Percentiles rank a stretch among this genome's conserved stretches.
phyloP scores from a whole-genome alignment of 257 asterid species.

The Scutellaria galericulata region DNA sequence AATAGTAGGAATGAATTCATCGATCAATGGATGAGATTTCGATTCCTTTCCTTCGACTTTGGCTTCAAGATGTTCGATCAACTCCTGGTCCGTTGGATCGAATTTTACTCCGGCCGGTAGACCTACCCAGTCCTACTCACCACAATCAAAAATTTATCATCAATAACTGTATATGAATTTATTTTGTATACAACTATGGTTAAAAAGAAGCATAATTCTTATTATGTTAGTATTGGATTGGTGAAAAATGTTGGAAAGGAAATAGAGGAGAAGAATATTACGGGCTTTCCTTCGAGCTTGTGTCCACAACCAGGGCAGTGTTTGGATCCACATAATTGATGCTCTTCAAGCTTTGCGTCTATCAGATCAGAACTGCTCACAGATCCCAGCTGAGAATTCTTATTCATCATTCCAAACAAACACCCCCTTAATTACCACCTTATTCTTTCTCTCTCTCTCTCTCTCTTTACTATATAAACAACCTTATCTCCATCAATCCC shows the following conservation, averaged over 20 bases:
- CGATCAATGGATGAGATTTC: slow-evolving; percentile 94
- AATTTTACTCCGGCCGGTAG: slow-evolving; percentile 98
- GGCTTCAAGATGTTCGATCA: slow-evolving; percentile 96
- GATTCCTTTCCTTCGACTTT: slow-evolving; percentile 78
- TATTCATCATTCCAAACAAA: slow-evolving; percentile 54
- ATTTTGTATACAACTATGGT: neutral
- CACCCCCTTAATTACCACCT: neutral
- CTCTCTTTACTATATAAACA: neutral
- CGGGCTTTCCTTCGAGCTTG: slow-evolving; percentile 92
- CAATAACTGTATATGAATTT: neutral
- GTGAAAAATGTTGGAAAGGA: neutral
- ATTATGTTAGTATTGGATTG: slow-evolving; percentile 30
- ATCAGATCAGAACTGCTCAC: slow-evolving; percentile 87
- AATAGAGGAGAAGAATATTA: slow-evolving; percentile 39
- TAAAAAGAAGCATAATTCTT: slow-evolving; percentile 35
- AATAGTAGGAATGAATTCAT: slow-evolving; percentile 58
- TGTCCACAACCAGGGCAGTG: slow-evolving; percentile 99
- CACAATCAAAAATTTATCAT: no score
- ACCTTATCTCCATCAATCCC: slow-evolving; percentile 23
- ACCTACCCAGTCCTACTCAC: slow-evolving; percentile 89
- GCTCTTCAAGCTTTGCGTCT: slow-evolving; percentile 96
- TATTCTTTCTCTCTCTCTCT: neutral
- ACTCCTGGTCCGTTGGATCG: slow-evolving; percentile 98
- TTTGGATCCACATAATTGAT: slow-evolving; percentile 90
- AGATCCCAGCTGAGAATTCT: slow-evolving; percentile 65